Evolutionary conservation across 345 rosid species (phyloP).

Genomic region (Physaria fendleri): DNA sequence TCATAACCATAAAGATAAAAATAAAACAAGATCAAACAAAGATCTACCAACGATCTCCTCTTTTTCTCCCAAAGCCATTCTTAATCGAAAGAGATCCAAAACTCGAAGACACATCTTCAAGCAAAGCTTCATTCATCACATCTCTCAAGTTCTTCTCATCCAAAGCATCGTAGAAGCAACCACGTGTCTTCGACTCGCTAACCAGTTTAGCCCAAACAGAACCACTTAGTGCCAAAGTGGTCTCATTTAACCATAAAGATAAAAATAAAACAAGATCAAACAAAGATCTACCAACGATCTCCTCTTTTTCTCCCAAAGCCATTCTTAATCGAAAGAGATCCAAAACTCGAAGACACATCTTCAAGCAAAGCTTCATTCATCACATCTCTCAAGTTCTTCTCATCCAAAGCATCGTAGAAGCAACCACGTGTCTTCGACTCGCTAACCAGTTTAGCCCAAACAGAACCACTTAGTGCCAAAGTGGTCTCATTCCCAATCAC

Average conservation of each 20-base stretch:
- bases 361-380: background rate
- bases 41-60: background rate
- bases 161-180: constrained; percentile 29
- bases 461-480: constrained; percentile 16
- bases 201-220: constrained; percentile 33
- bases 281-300: background rate
- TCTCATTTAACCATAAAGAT: no score
- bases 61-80: no score
- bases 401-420: constrained; percentile 31
- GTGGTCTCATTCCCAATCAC: constrained; percentile 39
- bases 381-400: constrained; percentile 14
- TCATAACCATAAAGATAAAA: no score
- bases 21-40: background rate
- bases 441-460: constrained; percentile 29
- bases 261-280: background rate
- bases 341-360: constrained; percentile 11
- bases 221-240: constrained; percentile 21
- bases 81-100: constrained; percentile 13
- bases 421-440: constrained; percentile 35
- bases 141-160: constrained; percentile 24
- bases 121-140: constrained; percentile 5
- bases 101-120: constrained; percentile 6
- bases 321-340: constrained; percentile 14
- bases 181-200: constrained; percentile 30
- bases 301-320: background rate